Evolutionary conservation across 192 early-diverging fungal genomes (phyloP), one percentile per base, ranked within the genome.

Genomic region (Podila epigama): DNA sequence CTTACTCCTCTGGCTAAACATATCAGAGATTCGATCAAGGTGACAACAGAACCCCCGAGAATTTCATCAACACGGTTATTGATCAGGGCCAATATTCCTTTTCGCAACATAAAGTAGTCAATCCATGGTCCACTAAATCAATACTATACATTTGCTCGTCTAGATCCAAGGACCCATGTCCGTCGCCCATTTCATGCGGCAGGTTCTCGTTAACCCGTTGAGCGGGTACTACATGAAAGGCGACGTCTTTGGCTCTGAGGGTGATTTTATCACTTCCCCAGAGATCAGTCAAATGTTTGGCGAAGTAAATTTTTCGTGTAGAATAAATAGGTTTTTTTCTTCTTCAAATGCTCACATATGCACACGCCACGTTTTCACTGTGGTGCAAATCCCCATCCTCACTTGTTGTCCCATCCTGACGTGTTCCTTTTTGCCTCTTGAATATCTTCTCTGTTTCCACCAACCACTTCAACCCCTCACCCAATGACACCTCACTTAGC

Each of bases 221-320:
- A 92, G 91, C 34, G 97, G 97, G 10, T 99, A 99, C 80, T 99
- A 99, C 80, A 97, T 93, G 85, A 84, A 88, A 52, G 89, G 91
- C 1, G 93, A 97, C 68, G 93, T 96, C 11, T 94, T 99, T 85
- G 97, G 97, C 18, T 66, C 70, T 12, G 58, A 92, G 58, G 96
- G 96, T 15, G 97, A 99, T 67, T 99, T 99, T 83, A 90, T 91
- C 18, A 99, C 97, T 5, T 95, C 94, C 10, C 97, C 97, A 4
- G 97, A 99, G 79, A 96, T 99, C 73, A 93, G 90, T 71, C 96
- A 99, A 83, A 93, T 97, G 89, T 99, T 97, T 91, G 96, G 97
- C 34, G 97, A 97, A 80, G 91, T 92, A 79, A 51, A 50, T 37
- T 41, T 11, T 9, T 13, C 5, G 33, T 22, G 37, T n/a, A 57